Base-by-base conservation (phyloP, 768 basidiomycete genomes). In the Trametes sanguinea region DNA sequence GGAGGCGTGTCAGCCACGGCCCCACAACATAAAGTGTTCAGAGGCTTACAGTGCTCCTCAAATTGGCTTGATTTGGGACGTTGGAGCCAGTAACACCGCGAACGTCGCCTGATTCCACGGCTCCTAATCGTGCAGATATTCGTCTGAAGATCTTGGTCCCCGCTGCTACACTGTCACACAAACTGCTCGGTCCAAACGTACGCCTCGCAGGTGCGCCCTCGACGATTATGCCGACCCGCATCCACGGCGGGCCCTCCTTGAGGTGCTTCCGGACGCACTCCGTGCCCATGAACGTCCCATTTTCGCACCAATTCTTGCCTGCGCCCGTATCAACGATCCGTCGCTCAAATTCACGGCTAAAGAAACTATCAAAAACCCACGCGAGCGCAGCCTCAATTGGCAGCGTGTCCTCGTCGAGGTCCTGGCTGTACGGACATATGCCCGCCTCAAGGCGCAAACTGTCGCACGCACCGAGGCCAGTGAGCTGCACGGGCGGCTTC, bases 361-460 rank as follows among this genome's bases (percentile, higher is more conserved):
- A 22, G 22, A 22, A 22, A 22, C 22, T 22, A 22, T 95, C 91
- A 51, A 99, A 93, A 27, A 98, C 86, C 97, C 96, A 98, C 0
- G 83, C 82, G 48, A 99, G 78, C 9, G 90, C 95, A 2, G 94
- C 97, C 75, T 98, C 96, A 2, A 97, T 85, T 0, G 94, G 93
- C 0, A 85, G 86, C 2, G 89, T 92, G 47, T 78, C 78, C 75
- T 98, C 95, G 72, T 95, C 90, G 16, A 98, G 77, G 69, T 98
- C 96, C 67, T 93, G 88, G 0, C 97, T 97, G 71, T 98, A 97
- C 35, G 98, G 78, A 74, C 96, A 98, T 86, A 98, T 89, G 10
- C 96, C 96, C 0, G 96, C 96, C 75, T 98, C 97, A 43, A 98
- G 79, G 29, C 96, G 85, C n/a, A 99, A 78, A 64, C 90, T 93